phyloP scores from a whole-genome alignment of 805 yeast genomes.

The Brettanomyces naardenensis region DNA sequence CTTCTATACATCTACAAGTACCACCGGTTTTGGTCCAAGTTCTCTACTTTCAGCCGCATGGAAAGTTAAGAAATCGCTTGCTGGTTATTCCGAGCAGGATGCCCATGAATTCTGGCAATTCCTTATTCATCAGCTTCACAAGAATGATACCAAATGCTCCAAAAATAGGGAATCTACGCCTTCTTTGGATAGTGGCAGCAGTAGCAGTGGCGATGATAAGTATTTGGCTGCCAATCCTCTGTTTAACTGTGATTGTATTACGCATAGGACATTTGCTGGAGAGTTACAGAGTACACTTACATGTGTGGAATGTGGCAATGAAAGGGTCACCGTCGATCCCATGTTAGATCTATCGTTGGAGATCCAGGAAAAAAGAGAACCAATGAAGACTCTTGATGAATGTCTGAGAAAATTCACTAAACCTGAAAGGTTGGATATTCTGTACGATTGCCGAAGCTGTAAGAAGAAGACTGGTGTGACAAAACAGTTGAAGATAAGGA shows the following conservation, averaged over 20 bases:
- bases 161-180: slow-evolving; percentile 18
- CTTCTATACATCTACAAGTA: slow-evolving; percentile 56
- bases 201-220: slow-evolving; percentile 2
- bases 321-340: slow-evolving; percentile 76
- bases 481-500: slow-evolving; percentile 62
- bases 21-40: slow-evolving; percentile 74
- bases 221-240: slow-evolving; percentile 4
- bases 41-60: slow-evolving; percentile 78
- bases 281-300: slow-evolving; percentile 70
- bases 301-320: slow-evolving; percentile 60
- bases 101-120: slow-evolving; percentile 98
- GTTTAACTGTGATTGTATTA: slow-evolving; percentile 58
- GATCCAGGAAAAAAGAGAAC: slow-evolving; percentile 33
- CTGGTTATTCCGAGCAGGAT: slow-evolving; percentile 96
- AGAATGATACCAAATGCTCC: slow-evolving; percentile 25
- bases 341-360: slow-evolving; percentile 84
- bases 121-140: slow-evolving; percentile 76
- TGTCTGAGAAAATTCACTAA: slow-evolving; percentile 75
- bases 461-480: slow-evolving; percentile 52
- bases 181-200: slow-evolving; percentile 2
- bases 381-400: slow-evolving; percentile 36
- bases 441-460: slow-evolving; percentile 67
- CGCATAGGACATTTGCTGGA: slow-evolving; percentile 81
- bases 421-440: slow-evolving; percentile 67
- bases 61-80: slow-evolving; percentile 75